Evolutionary conservation across 768 basidiomycete genomes (phyloP).

Genomic region (Leccinum obscurum): DNA sequence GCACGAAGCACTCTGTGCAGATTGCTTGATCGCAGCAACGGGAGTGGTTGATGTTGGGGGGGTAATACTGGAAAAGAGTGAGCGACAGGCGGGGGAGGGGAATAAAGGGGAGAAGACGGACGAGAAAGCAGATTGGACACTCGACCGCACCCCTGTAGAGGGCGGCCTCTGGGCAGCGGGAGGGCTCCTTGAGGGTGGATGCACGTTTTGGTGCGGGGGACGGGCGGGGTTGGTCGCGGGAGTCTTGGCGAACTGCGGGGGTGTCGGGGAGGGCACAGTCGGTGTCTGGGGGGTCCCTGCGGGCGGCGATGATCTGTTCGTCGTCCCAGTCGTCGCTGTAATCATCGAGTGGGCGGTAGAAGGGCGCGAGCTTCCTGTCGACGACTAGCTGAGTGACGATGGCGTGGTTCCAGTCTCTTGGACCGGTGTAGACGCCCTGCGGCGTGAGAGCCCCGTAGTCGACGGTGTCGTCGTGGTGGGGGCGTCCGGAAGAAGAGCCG

Average conservation of each 20-base stretch:
- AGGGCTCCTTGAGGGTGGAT: slow-evolving; percentile 60
- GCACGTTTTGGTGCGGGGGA: slow-evolving; percentile 51
- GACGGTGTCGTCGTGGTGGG: slow-evolving; percentile 78
- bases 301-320: slow-evolving; percentile 78
- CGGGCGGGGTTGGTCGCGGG: slow-evolving; percentile 24
- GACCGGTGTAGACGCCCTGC: slow-evolving; percentile 83
- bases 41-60: slow-evolving; percentile 94
- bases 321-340: slow-evolving; percentile 88
- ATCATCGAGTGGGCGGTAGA: slow-evolving; percentile 95
- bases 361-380: slow-evolving; percentile 88
- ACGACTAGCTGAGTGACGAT: slow-evolving; percentile 86
- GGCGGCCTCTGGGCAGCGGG: slow-evolving; percentile 67
- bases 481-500: slow-evolving; percentile 70
- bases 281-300: slow-evolving; percentile 63
- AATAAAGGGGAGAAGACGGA: slow-evolving; percentile 42
- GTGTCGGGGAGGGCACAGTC: slow-evolving; percentile 45
- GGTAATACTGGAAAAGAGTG: slow-evolving; percentile 77
- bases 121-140: slow-evolving; percentile 98
- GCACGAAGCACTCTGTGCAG: slow-evolving; percentile 98
- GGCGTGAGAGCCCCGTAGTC: slow-evolving; percentile 82
- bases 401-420: slow-evolving; percentile 86
- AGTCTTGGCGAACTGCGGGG: slow-evolving; percentile 34
- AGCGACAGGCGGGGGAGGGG: slow-evolving; percentile 15
- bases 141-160: slow-evolving; percentile 86
- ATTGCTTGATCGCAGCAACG: slow-evolving; percentile 98